Base-by-base conservation (phyloP, 306 rosid species). In the Lathyrus tuberosus region DNA sequence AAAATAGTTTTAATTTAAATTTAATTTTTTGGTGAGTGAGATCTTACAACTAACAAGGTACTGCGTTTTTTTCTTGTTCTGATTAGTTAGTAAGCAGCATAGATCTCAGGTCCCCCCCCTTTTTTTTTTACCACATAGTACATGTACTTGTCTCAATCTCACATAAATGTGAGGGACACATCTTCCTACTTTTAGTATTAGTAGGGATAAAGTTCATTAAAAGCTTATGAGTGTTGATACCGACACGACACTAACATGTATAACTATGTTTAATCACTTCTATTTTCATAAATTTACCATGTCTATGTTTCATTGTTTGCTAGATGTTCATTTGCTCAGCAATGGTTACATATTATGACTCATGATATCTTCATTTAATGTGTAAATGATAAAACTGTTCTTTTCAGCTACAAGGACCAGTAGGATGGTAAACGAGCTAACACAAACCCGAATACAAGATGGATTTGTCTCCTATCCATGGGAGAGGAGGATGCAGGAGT, bases 401-500 rank as follows among this genome's bases (percentile, higher is more conserved):
- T 72, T 35, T 76, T 83, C 84, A 93, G 98, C 84, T 65, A 86
- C 98, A 44, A 83, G 98, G 84, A 79, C 67, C 56, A 69, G 72
- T 2, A 73, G 96, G 79, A 94, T 94, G 96, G 89, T 84, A 40
- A 85, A 69, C 68, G 98, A 87, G n/a, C 80, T 90, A 49, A 69
- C 76, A 2, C 82, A 78, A 54, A 69, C 78, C 13, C 78, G 74
- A 67, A 86, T 89, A 72, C 97, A 94, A 72, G 98, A 88, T 69
- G 98, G 98, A 73, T 94, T 79, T 67, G 97, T 90, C 2, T 77
- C 97, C 0, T 94, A 94, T 79, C 86, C 80, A 3, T 94, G 98
- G 98, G 98, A 94, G 75, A 87, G 83, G 67, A 86, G 74, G 78
- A 88, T 89, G 98, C 96, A 90, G 33, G 97, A 90, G 75, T 60